Conservation (phyloP, 2,329 filamentous ascomycete genomes). For the Pseudonectria buxi region DNA sequence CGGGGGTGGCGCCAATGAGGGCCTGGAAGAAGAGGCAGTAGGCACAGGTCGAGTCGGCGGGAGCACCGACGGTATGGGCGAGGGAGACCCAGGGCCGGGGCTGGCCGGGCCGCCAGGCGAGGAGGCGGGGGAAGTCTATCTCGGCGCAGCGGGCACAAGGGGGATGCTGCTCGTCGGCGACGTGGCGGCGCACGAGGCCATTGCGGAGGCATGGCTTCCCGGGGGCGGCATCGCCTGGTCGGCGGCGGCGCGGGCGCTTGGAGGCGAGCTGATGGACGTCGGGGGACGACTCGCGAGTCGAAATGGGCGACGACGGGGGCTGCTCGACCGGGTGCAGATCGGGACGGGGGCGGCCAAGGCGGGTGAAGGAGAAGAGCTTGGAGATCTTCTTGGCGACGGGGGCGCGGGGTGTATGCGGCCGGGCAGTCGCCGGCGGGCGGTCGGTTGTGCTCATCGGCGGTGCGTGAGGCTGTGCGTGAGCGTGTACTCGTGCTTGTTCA, state of each 20-base stretch:
- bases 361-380: conserved; percentile 28
- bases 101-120: conserved; percentile 31
- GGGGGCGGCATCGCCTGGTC: conserved; percentile 13
- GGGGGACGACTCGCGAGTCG: conserved; percentile 19
- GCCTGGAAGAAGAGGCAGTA: conserved; percentile 33
- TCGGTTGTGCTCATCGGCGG: no score
- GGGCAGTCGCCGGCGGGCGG: conserved; percentile 1
- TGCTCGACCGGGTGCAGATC: conserved; percentile 14
- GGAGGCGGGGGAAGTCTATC: conserved; percentile 29
- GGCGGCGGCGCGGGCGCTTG: conserved; percentile 9
- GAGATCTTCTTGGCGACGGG: conserved; percentile 27
- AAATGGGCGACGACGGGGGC: conserved; percentile 14
- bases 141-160: conserved; percentile 27
- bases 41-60: conserved; percentile 25
- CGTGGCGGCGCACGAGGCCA: conserved; percentile 19
- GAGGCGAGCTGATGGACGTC: conserved; percentile 31
- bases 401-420: conserved; percentile 10
- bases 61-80: conserved; percentile 22
- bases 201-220: conserved; percentile 20
- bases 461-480: no score
- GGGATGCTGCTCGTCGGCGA: conserved; percentile 21
- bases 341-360: conserved; percentile 22
- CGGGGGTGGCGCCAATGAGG: conserved; percentile 24
- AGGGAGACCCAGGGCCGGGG: conserved; percentile 31
- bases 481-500: no score